Base-by-base conservation (phyloP, 106 monocot species). In the Apostasia shenzhenica region DNA sequence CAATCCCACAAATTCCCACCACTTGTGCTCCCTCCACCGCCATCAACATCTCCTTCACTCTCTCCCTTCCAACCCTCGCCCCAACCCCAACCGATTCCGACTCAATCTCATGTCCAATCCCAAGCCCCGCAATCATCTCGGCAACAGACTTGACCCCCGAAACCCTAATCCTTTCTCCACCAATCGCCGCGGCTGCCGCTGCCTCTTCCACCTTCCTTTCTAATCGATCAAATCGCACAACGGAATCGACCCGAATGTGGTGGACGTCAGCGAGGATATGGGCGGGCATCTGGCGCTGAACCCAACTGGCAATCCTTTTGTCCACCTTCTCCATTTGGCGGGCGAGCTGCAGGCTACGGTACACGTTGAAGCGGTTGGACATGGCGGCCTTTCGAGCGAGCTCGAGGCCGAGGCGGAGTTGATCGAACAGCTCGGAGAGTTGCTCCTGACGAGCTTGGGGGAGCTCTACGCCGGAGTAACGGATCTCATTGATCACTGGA, bases 1-100 rank as follows among this genome's bases (percentile, higher is more conserved):
- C 85, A n/a, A 86, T 82, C 47, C 86, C 86, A 40, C 72, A 78
- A n/a, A 86, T 86, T 54, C 86, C 86, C 59, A 86, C 82, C 41
- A 73, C 73, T 3, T 63, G 70, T 59, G 47, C 71, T 2, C 59
- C 68, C 42, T 43, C 78, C 2, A 39, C 64, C 47, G 52, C 57
- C 69, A 86, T 66, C 50, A 86, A 53, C 80, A 82, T 71, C 70
- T 80, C 77, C 73, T 77, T 86, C 50, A 82, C 82, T 61, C 58
- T 76, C 76, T 82, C 82, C 67, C 65, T 86, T 37, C 73, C 86
- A 2, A 73, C 67, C 61, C 41, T 73, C 11, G 63, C 54, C 66
- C 70, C 82, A 1, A 14, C 63, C 6, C 80, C 84, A 12, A 26
- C 26, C 26, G 26, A 26, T 26, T 26, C 26, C 26, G 26, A 26